Percentiles rank a stretch among this genome's conserved stretches.
phyloP scores from a whole-genome alignment of 345 rosid genomes.

The Eucalyptus victrix region DNA sequence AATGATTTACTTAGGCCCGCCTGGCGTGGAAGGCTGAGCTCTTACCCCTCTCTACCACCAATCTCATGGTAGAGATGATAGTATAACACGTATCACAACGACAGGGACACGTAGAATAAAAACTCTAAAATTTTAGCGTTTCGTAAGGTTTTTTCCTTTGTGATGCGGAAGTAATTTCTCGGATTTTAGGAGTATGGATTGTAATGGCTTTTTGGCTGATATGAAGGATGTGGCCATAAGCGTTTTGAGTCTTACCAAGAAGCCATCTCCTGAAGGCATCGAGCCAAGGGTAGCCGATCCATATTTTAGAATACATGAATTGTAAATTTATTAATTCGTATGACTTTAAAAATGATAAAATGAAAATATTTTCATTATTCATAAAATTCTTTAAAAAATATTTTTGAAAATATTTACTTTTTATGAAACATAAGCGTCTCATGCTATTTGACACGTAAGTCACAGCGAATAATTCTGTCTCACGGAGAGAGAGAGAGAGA shows the following conservation, averaged over 20 bases:
- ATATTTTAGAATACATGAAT: background rate
- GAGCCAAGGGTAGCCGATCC: background rate
- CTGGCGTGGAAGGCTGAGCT: background rate
- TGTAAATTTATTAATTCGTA: background rate
- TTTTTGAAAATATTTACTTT: background rate
- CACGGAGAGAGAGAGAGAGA: background rate
- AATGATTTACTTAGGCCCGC: background rate
- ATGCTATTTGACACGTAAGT: background rate
- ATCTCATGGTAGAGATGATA: background rate
- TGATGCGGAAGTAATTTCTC: background rate
- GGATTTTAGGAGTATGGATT: background rate
- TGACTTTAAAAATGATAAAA: background rate
- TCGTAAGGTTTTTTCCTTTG: background rate
- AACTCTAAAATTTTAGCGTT: background rate
- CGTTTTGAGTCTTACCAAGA: background rate
- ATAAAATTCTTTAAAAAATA: rapidly evolving
- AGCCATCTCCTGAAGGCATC: background rate
- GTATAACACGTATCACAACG: background rate
- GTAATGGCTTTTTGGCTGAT: background rate
- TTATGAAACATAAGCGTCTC: no score
- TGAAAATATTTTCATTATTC: background rate
- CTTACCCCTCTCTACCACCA: background rate
- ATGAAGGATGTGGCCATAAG: background rate
- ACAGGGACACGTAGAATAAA: no score
- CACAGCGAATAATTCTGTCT: background rate